Evolutionary conservation across 1,284 basidiomycete genomes (phyloP), one percentile per base, ranked within the genome.

Genomic region (Puccinia horiana): DNA sequence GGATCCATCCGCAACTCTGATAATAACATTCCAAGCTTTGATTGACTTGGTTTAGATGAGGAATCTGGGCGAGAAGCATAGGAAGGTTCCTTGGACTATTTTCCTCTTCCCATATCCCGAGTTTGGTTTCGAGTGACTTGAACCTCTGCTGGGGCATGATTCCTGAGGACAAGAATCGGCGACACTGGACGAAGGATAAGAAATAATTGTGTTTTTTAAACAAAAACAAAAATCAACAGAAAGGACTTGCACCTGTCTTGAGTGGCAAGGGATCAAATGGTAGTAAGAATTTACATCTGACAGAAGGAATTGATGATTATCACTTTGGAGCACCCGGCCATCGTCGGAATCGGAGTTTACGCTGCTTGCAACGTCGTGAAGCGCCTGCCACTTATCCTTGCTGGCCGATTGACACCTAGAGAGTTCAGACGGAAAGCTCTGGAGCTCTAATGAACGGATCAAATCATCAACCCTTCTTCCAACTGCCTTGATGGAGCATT

Each of bases 1-100:
- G 75, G n/a, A 76, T 58, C 75, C 75, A 76, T 42, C 29, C 75
- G 18, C 56, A 76, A 20, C 52, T 61, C 40, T 65, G 35, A 20
- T 63, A 12, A 42, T 76, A 76, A 9, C 37, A 8, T 61, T 63
- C 75, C 20, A 76, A 23, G 35, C 75, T 63, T 37, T 76, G 56
- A 4, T 47, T 2, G 6, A 44, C 75, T 76, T 76, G 75, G 20
- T 47, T 76, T 63, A 23, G 9, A 1, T 58, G 16, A 3, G 75
- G 75, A 44, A 76, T 76, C 40, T 26, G 56, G 3, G 20, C 61
- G 5, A 76, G 44, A 44, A 76, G 56, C 23, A 58, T 63, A 8
- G 75, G 56, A 9, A 76, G 56, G 42, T 63, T 49, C n/a, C 32
- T 5, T 16, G 75, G 75, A 16, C 75, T 49, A 61, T 76, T 26